phyloP scores from a whole-genome alignment of 2,329 filamentous ascomycete genomes.

The Kalmusia sp. region DNA sequence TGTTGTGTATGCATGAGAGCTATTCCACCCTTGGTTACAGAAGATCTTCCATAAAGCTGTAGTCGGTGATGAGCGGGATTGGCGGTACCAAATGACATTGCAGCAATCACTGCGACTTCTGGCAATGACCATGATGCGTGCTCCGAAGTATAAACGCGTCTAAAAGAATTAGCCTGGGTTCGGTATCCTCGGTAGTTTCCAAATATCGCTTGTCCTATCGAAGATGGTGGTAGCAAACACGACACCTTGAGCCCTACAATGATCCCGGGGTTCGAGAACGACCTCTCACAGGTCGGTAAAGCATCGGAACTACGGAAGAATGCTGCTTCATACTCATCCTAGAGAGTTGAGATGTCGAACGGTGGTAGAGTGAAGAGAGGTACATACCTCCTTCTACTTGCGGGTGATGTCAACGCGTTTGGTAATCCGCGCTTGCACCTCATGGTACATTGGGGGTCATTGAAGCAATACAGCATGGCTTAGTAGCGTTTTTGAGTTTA shows the following conservation, averaged over 20 bases:
- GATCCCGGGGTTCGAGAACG: too few relatives aligned
- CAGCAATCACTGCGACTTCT: conserved; percentile 15
- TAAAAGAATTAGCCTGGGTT: too few relatives aligned
- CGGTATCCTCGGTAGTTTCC: too few relatives aligned
- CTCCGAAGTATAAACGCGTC: too few relatives aligned
- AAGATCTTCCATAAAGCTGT: neutral
- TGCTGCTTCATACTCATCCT: conserved; percentile 25
- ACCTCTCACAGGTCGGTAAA: conserved; percentile 5
- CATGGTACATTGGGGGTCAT: neutral
- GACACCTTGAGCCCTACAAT: too few relatives aligned
- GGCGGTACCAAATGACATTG: neutral
- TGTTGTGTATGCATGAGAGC: too few relatives aligned
- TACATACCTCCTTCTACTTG: conserved; percentile 9
- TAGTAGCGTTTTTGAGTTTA: too few relatives aligned
- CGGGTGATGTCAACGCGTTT: neutral
- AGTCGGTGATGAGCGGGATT: neutral
- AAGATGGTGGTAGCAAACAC: too few relatives aligned
- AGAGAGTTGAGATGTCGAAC: conserved; percentile 3
- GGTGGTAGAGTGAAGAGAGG: neutral
- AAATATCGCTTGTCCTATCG: too few relatives aligned
- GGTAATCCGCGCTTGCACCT: neutral
- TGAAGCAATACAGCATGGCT: too few relatives aligned
- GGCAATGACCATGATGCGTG: too few relatives aligned
- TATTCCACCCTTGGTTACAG: too few relatives aligned
- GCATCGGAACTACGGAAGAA: conserved; percentile 18